Conservation (phyloP, 768 basidiomycete genomes). For the Boletus rubescentipes region DNA sequence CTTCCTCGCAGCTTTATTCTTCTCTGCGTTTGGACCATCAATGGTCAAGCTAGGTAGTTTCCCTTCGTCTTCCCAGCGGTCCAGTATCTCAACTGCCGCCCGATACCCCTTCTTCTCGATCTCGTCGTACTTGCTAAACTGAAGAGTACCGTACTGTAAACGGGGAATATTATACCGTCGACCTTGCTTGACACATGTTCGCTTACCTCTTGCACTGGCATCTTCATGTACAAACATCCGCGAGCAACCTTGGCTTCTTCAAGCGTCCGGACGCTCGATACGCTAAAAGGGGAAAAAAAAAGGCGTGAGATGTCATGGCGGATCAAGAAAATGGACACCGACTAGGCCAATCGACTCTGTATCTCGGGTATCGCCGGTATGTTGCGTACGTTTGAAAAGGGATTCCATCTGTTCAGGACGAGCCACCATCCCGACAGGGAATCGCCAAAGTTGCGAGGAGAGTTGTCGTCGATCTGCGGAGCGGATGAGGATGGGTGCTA, state of each 20-base stretch:
- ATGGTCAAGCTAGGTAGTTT: constrained; percentile 74
- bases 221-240: constrained; percentile 87
- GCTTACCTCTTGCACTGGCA: constrained; percentile 90
- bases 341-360: constrained; percentile 95
- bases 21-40: constrained; percentile 48
- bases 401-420: constrained; percentile 89
- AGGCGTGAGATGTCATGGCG: too few relatives aligned
- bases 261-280: constrained; percentile 91
- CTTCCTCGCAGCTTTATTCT: constrained; percentile 52
- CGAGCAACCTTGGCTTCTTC: constrained; percentile 93
- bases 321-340: constrained; percentile 32
- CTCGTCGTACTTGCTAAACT: constrained; percentile 88
- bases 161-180: not conserved
- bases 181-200: not conserved
- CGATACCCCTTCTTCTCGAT: constrained; percentile 80
- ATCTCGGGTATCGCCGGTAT: constrained; percentile 92
- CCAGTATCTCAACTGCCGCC: constrained; percentile 68
- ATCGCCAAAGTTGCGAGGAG: constrained; percentile 92
- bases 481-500: not conserved
- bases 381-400: constrained; percentile 73
- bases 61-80: constrained; percentile 81
- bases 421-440: constrained; percentile 97
- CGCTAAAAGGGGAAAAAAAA: constrained; percentile 48
- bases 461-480: constrained; percentile 80
- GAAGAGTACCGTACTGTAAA: constrained; percentile 84